Percentiles rank a stretch among this genome's conserved stretches.
phyloP scores from a whole-genome alignment of 257 asterid species.

The Agastache rugosa region DNA sequence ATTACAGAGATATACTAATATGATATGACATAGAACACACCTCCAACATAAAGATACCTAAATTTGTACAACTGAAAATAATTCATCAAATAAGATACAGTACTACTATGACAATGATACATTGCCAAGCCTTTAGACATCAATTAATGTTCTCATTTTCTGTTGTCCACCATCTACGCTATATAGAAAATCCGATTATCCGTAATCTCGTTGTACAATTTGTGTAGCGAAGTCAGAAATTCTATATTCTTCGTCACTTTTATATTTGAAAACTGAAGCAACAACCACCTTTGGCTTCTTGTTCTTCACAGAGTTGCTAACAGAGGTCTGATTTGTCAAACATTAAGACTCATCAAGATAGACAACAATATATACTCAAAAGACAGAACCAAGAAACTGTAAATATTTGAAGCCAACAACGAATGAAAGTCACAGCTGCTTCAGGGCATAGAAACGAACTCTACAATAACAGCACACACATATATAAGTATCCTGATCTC shows the following conservation, averaged over 20 bases:
- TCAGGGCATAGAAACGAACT: not conserved
- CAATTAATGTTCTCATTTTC: not conserved
- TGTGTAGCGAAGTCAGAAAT: not conserved
- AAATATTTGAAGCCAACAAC: not conserved
- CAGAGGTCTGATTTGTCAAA: constrained; percentile 51
- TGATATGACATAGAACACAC: no score
- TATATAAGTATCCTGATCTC: not conserved
- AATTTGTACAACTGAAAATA: not conserved
- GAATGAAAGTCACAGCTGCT: not conserved
- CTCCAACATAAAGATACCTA: not conserved
- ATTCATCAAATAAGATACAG: not conserved
- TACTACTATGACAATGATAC: not conserved
- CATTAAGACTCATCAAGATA: constrained; percentile 19
- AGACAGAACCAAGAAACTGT: constrained; percentile 7
- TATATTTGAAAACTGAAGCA: constrained; percentile 74
- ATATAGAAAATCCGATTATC: constrained; percentile 2
- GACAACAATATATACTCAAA: constrained; percentile 7
- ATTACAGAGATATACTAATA: no score
- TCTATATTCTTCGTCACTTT: constrained; percentile 78
- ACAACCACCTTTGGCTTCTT: constrained; percentile 79
- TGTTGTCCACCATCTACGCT: not conserved
- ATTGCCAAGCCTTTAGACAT: not conserved
- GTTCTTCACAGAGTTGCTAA: constrained; percentile 56
- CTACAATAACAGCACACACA: not conserved
- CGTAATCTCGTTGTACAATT: not conserved